Conservation (phyloP, 257 asterid genomes). For the Nicotiana undulata region DNA sequence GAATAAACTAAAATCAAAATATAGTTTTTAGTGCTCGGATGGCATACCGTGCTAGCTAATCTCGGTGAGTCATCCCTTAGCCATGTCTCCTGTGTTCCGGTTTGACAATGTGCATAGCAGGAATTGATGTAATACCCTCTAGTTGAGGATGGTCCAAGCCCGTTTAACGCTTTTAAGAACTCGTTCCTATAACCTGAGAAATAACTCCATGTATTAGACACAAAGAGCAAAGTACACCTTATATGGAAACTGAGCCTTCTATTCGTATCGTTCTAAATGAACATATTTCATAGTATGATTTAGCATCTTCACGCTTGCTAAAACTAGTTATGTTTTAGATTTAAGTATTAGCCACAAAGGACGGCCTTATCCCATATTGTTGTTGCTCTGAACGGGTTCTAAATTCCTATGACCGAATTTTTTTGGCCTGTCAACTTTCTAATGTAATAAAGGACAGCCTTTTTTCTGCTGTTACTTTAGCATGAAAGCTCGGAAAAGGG, state of each 20-base stretch:
- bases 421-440: not conserved
- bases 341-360: no score
- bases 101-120: slow-evolving; percentile 85
- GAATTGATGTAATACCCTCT: slow-evolving; percentile 74
- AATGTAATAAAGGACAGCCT: not conserved
- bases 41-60: slow-evolving; percentile 43
- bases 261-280: not conserved
- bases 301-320: not conserved
- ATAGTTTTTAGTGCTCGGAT: not conserved
- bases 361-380: not conserved
- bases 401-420: not conserved
- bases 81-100: slow-evolving; percentile 80
- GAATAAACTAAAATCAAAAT: not conserved
- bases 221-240: not conserved
- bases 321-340: not conserved
- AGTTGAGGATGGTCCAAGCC: slow-evolving; percentile 40
- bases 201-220: not conserved
- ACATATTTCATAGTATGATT: not conserved
- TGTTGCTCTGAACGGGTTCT: not conserved
- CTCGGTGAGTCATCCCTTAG: slow-evolving; percentile 52
- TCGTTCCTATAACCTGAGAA: slow-evolving; percentile 41
- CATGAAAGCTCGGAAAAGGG: not conserved
- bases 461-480: not conserved
- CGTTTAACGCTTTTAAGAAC: slow-evolving; percentile 40
- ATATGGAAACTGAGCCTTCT: not conserved